Evolutionary conservation across 2,329 filamentous ascomycete species (phyloP).

Genomic region (Helotiales sp.): DNA sequence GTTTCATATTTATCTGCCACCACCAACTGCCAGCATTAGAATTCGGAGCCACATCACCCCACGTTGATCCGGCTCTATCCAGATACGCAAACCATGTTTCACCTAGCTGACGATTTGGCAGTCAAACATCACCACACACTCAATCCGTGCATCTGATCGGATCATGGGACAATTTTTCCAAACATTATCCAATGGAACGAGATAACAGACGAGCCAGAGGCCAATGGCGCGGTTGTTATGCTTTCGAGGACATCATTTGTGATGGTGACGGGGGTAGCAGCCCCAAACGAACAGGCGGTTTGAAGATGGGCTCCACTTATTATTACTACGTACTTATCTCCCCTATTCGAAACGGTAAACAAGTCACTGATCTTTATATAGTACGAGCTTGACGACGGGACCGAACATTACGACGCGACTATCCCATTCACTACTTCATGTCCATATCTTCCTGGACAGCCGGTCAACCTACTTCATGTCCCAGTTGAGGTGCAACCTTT

Average conservation of each 20-base stretch:
- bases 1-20: conserved; percentile 18
- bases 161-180: conserved; percentile 93
- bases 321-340: conserved; percentile 82
- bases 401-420: conserved; percentile 73
- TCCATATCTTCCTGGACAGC: conserved; percentile 84
- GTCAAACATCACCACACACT: conserved; percentile 60
- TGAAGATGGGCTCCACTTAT: conserved; percentile 91
- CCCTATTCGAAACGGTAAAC: conserved; percentile 34
- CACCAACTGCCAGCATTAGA: conserved; percentile 2
- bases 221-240: conserved; percentile 86
- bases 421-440: conserved; percentile 76
- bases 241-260: conserved; percentile 81
- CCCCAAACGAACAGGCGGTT: conserved; percentile 68
- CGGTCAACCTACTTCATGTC: conserved; percentile 80
- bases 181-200: conserved; percentile 76
- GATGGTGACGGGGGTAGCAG: conserved; percentile 61
- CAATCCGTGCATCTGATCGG: conserved; percentile 78
- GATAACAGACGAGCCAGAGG: conserved; percentile 72
- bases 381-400: conserved; percentile 80
- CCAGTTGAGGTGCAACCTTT: conserved; percentile 64
- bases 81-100: conserved; percentile 15
- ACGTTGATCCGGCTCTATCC: conserved; percentile 1
- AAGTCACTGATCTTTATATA: conserved; percentile 40
- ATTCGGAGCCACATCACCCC: conserved; percentile 20
- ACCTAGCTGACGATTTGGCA: conserved; percentile 35